A percentile compares a stretch with the other conserved stretches of the same genome.
These are phyloP conservation scores for Auricularia heimuer DNA, from an alignment of 768 basidiomycete genomes.

Conservation along the genomic window DNA sequence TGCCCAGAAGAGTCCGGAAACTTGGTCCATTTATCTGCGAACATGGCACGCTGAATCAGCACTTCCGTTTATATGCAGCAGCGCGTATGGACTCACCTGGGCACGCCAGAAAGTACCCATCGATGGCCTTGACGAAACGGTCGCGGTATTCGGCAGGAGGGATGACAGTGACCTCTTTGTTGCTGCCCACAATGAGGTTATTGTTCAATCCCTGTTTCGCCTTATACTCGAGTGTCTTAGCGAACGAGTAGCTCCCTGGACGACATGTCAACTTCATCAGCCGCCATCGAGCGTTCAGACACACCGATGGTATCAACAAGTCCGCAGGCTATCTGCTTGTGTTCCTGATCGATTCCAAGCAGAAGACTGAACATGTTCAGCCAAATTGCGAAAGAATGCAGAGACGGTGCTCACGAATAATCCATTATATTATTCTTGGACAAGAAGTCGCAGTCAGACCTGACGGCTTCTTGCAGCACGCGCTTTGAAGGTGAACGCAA, in stretches of 20 bases:
- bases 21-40: slow-evolving; percentile 7
- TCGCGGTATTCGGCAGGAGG: slow-evolving; percentile 75
- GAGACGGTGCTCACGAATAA: slow-evolving; percentile 49
- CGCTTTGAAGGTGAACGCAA: slow-evolving; percentile 64
- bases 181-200: slow-evolving; percentile 17
- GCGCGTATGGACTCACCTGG: slow-evolving; percentile 37
- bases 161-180: slow-evolving; percentile 67
- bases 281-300: slow-evolving; percentile 1
- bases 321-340: slow-evolving; percentile 62
- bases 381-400: too few species aligned
- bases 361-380: slow-evolving; percentile 38
- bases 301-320: slow-evolving; percentile 76
- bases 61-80: not conserved
- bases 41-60: not conserved
- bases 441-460: slow-evolving; percentile 63
- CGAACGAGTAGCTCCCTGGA: slow-evolving; percentile 73
- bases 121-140: slow-evolving; percentile 61
- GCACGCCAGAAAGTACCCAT: slow-evolving; percentile 67
- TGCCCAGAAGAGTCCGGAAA: not conserved
- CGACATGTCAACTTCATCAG: not conserved
- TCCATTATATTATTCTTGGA: slow-evolving; percentile 77
- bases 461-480: slow-evolving; percentile 60
- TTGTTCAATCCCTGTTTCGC: slow-evolving; percentile 64
- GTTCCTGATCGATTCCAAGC: slow-evolving; percentile 58
- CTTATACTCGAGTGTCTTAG: slow-evolving; percentile 79